Percentiles rank a stretch among this genome's conserved stretches.
These are phyloP conservation scores for Oropetium thomaeum DNA, from an alignment of 176 grass and related monocot species.

Conservation along the genomic window DNA sequence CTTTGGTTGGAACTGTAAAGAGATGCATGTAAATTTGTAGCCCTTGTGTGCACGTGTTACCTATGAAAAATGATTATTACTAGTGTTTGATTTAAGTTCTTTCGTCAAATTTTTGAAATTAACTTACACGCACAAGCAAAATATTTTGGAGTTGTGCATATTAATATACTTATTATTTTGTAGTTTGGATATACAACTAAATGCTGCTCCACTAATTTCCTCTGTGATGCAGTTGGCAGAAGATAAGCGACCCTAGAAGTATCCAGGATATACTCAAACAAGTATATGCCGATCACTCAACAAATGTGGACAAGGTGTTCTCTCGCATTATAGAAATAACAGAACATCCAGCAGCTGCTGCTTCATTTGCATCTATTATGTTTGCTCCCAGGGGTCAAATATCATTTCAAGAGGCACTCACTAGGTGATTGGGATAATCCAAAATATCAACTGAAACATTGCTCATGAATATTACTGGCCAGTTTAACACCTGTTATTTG, in stretches of 20 bases:
- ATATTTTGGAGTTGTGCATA: not conserved
- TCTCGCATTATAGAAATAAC: slow-evolving; percentile 82
- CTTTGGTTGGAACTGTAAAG: not conserved
- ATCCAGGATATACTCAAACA: slow-evolving; percentile 81
- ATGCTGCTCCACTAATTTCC: slow-evolving; percentile 2
- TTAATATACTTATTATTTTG: too few species aligned
- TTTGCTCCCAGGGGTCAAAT: slow-evolving; percentile 77
- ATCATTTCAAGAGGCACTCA: slow-evolving; percentile 76
- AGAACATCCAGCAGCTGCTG: slow-evolving; percentile 87
- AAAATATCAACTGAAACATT: slow-evolving; percentile 2
- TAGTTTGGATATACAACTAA: slow-evolving; percentile 3
- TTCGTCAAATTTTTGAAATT: not conserved
- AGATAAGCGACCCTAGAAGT: slow-evolving; percentile 84
- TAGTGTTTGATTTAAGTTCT: not conserved
- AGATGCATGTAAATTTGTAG: not conserved
- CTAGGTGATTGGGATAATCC: slow-evolving; percentile 34
- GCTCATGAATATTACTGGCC: not conserved
- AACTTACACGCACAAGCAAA: not conserved
- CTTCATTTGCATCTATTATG: slow-evolving; percentile 98
- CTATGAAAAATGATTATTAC: not conserved
- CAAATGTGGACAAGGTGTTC: slow-evolving; percentile 88
- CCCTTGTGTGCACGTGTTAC: not conserved
- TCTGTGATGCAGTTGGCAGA: slow-evolving; percentile 77
- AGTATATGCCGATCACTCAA: slow-evolving; percentile 94
- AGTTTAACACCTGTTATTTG: slow-evolving; percentile 23